Conservation (phyloP, 371 early-diverging fungal genomes). For the Mucor irregularis region DNA sequence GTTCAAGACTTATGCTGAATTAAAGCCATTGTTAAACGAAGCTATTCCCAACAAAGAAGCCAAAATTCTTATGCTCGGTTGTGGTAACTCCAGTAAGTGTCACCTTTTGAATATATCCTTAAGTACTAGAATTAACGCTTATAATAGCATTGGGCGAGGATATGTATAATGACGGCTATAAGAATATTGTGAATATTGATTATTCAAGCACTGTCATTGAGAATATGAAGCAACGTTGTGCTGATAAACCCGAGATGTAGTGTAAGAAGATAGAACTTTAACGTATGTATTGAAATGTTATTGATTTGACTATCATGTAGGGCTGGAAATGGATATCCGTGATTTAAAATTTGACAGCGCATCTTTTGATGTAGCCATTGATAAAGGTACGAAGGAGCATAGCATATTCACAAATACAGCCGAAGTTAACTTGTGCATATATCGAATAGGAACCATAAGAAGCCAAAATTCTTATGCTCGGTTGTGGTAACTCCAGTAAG, state of each 20-base stretch:
- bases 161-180: constrained; percentile 81
- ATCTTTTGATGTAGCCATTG: constrained; percentile 77
- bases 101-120: not conserved
- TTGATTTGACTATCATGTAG: too few species aligned
- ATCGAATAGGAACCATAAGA: constrained; percentile 53
- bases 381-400: constrained; percentile 64
- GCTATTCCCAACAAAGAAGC: constrained; percentile 59
- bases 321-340: constrained; percentile 84
- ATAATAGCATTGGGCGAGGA: constrained; percentile 70
- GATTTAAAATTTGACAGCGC: constrained; percentile 58
- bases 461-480: too few species aligned
- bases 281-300: too few species aligned
- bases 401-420: not conserved
- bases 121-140: not conserved
- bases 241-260: constrained; percentile 59
- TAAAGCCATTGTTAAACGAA: constrained; percentile 61
- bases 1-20: constrained; percentile 82
- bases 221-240: constrained; percentile 69
- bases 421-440: not conserved
- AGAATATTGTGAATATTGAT: constrained; percentile 79
- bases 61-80: constrained; percentile 75
- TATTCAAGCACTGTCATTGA: constrained; percentile 79
- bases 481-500: too few species aligned
- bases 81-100: constrained; percentile 72
- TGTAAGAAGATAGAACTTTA: constrained; percentile 41